A percentile compares a stretch with the other conserved stretches of the same genome.
phyloP scores from a whole-genome alignment of 106 monocot genomes.

The Dendrobium chrysotoxum region DNA sequence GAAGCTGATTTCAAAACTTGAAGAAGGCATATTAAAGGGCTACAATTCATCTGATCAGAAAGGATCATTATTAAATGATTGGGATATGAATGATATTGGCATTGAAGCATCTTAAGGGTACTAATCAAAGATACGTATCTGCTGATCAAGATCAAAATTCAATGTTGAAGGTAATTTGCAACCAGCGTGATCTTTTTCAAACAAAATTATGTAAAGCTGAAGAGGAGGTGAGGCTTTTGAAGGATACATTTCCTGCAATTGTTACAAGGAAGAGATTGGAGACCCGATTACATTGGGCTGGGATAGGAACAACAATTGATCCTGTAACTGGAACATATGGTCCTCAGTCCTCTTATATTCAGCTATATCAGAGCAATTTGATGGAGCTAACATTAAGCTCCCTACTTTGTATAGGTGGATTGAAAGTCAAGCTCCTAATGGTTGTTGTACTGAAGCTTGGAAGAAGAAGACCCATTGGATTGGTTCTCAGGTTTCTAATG shows the following conservation, averaged over 20 bases:
- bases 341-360: background rate
- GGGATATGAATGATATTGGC: constrained; percentile 88
- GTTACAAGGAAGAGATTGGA: no score
- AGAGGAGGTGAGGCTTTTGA: constrained; percentile 27
- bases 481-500: constrained; percentile 56
- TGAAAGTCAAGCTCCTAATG: constrained; percentile 73
- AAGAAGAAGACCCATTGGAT: constrained; percentile 83
- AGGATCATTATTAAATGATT: constrained; percentile 64
- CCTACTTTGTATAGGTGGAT: constrained; percentile 75
- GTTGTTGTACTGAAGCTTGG: constrained; percentile 88
- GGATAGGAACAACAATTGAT: no score
- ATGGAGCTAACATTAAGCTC: constrained; percentile 88
- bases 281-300: no score
- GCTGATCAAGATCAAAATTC: constrained; percentile 94
- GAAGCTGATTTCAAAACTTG: constrained; percentile 85
- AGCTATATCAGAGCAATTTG: constrained; percentile 60
- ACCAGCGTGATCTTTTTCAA: constrained; percentile 86
- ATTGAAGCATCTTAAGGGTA: constrained; percentile 69
- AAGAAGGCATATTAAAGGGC: constrained; percentile 98
- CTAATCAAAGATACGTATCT: constrained; percentile 51
- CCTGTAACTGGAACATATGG: no score
- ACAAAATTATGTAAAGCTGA: constrained; percentile 81
- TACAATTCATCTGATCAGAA: constrained; percentile 69
- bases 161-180: constrained; percentile 98
- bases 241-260: no score